Evolutionary conservation across 2,329 filamentous ascomycete species (phyloP).

Genomic region (Lachnellula occidentalis): DNA sequence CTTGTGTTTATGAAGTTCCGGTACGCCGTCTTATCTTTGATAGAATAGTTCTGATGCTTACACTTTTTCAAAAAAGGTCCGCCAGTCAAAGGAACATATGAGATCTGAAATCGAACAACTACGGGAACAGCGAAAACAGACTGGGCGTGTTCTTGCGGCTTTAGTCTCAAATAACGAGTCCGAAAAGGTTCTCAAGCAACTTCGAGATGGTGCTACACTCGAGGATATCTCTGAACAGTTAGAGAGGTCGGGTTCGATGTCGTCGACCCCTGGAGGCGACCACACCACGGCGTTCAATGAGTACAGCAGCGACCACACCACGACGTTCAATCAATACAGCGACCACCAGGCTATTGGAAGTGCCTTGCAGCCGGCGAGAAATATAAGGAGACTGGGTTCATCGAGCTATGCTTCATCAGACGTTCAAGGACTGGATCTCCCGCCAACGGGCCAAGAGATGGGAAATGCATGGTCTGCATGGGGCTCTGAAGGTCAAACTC

Average conservation of each 20-base stretch:
- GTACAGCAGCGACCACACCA: conserved; percentile 34
- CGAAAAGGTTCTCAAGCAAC: conserved; percentile 45
- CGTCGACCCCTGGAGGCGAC: conserved; percentile 17
- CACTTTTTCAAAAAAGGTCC: conserved; percentile 18
- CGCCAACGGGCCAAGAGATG: not conserved
- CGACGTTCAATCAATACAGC: conserved; percentile 32
- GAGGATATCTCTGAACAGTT: conserved; percentile 54
- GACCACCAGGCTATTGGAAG: conserved; percentile 26
- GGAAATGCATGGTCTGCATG: conserved; percentile 10
- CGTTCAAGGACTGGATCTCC: conserved; percentile 13
- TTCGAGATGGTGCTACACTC: conserved; percentile 49
- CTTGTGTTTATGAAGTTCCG: conserved; percentile 57
- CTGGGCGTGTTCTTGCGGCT: conserved; percentile 50
- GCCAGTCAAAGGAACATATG: conserved; percentile 58
- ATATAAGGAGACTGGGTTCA: conserved; percentile 43
- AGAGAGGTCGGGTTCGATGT: conserved; percentile 30
- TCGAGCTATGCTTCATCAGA: conserved; percentile 44
- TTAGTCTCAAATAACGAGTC: conserved; percentile 34
- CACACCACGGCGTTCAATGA: conserved; percentile 23
- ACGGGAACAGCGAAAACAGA: conserved; percentile 48
- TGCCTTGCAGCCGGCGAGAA: conserved; percentile 31
- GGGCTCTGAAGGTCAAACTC: not conserved
- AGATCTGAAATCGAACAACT: conserved; percentile 54
- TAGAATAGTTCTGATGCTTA: not conserved
- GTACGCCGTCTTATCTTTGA: conserved; percentile 30